A percentile compares a stretch with the other conserved stretches of the same genome.
Evolutionary conservation across 345 rosid genomes (phyloP).

Genomic region (Heritiera littoralis): DNA sequence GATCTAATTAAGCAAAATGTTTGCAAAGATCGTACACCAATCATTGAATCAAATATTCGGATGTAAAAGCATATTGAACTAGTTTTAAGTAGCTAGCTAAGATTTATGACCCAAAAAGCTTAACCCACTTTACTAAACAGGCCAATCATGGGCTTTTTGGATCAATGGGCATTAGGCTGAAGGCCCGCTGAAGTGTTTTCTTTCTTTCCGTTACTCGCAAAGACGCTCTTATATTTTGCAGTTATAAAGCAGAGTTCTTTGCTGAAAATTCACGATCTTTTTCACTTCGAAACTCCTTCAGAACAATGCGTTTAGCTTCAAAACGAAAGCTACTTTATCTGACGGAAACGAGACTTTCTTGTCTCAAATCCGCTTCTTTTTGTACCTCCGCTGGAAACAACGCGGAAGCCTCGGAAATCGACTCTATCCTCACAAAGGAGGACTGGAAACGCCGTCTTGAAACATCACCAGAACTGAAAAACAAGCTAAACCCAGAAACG

Average conservation of each 20-base stretch:
- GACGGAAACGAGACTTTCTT: not conserved
- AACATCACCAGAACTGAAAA: slow-evolving; percentile 37
- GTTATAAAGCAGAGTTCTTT: not conserved
- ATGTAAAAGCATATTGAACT: not conserved
- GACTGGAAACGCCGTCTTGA: slow-evolving; percentile 53
- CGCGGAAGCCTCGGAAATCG: slow-evolving; percentile 42
- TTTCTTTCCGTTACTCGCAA: not conserved
- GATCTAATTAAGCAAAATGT: too few species aligned
- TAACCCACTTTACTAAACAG: not conserved
- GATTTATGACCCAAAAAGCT: not conserved
- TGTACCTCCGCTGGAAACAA: not conserved
- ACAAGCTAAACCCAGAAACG: slow-evolving; percentile 54
- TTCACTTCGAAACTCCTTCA: not conserved
- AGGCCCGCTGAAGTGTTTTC: not conserved
- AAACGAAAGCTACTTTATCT: not conserved
- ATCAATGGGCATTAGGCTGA: not conserved
- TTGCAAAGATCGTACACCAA: too few species aligned
- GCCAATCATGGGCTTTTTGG: not conserved
- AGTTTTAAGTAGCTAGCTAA: not conserved
- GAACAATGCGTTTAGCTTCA: slow-evolving; percentile 7
- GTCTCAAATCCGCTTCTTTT: not conserved
- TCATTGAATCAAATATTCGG: not conserved
- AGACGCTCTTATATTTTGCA: not conserved
- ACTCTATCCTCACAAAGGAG: slow-evolving; percentile 39
- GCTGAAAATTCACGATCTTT: not conserved